These are phyloP conservation scores for Leptographium radiaticola DNA, from an alignment of 2,329 filamentous ascomycete genomes.

Conservation along the genomic window DNA sequence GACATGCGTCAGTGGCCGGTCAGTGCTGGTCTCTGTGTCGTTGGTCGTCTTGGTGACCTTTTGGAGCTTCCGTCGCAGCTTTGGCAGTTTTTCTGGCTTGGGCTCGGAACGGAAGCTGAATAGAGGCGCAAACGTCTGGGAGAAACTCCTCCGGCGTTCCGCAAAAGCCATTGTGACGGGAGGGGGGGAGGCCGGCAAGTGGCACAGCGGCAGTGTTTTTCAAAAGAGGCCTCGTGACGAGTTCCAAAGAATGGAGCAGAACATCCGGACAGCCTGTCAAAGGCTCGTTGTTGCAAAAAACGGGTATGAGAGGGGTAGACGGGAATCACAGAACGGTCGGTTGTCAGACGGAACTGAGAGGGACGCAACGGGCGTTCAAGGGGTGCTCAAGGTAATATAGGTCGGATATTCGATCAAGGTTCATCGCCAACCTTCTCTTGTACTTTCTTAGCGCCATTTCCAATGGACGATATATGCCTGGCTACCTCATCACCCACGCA, in stretches of 20 bases:
- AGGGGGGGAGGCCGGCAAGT: no score
- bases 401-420: not conserved
- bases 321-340: not conserved
- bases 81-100: slow-evolving; percentile 11
- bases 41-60: slow-evolving; percentile 15
- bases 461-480: not conserved
- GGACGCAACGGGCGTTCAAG: not conserved
- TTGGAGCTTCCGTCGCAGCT: slow-evolving; percentile 20
- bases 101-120: slow-evolving; percentile 6
- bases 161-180: slow-evolving; percentile 7
- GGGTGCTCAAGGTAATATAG: not conserved
- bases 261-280: no score
- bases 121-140: slow-evolving; percentile 1
- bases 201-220: no score
- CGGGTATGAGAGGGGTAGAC: not conserved
- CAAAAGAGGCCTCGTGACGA: not conserved
- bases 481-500: not conserved
- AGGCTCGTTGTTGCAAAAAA: not conserved
- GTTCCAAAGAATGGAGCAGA: no score
- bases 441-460: not conserved
- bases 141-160: slow-evolving; percentile 11
- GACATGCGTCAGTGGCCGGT: not conserved
- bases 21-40: slow-evolving; percentile 5
- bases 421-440: slow-evolving; percentile 1
- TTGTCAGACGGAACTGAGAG: no score